These are phyloP conservation scores for Botrytis byssoidea DNA, from an alignment of 2,329 filamentous ascomycete genomes.

Conservation along the genomic window DNA sequence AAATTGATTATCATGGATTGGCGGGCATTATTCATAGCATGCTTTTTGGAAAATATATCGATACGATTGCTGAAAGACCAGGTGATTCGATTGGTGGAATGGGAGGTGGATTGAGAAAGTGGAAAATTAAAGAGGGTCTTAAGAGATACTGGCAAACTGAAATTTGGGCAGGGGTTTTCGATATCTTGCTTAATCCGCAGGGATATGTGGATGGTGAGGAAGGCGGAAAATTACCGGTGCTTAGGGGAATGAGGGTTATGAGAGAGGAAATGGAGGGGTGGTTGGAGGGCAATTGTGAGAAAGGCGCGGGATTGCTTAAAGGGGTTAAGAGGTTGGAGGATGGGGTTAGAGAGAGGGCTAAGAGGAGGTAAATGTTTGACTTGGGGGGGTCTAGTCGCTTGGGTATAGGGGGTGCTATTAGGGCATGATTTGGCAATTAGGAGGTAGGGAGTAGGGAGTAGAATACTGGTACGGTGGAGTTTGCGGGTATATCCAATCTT, in stretches of 20 bases:
- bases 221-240: conserved; percentile 66
- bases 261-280: conserved; percentile 81
- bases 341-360: conserved; percentile 29
- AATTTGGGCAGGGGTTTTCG: conserved; percentile 81
- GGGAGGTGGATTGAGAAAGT: conserved; percentile 59
- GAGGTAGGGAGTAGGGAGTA: neutral
- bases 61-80: conserved; percentile 57
- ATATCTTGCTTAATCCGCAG: conserved; percentile 79
- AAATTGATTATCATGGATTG: conserved; percentile 93
- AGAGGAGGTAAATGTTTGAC: neutral
- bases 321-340: conserved; percentile 62
- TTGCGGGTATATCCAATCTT: neutral
- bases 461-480: neutral
- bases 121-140: conserved; percentile 75
- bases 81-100: conserved; percentile 46
- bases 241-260: conserved; percentile 65
- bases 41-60: conserved; percentile 93
- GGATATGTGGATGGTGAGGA: conserved; percentile 65
- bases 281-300: conserved; percentile 79
- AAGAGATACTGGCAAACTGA: conserved; percentile 98
- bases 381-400: neutral
- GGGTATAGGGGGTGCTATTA: neutral
- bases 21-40: conserved; percentile 85
- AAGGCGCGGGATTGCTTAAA: conserved; percentile 70
- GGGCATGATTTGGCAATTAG: neutral